Conservation (phyloP, 139 green algal genomes). For the Coelastrella sp. region DNA sequence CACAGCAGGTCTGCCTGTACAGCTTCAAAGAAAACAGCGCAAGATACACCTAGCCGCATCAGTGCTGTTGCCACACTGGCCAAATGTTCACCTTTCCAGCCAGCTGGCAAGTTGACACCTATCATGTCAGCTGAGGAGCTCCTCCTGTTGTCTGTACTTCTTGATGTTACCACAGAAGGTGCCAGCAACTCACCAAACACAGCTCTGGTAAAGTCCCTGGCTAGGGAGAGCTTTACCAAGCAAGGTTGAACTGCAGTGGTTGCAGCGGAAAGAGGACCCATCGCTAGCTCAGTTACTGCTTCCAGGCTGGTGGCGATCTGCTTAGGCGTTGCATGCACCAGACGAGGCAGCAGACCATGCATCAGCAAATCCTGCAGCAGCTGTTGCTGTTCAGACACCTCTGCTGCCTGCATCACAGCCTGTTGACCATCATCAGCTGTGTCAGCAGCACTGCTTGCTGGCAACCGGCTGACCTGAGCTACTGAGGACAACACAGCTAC, state of each 20-base stretch:
- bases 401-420: not conserved
- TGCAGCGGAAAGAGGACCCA: not conserved
- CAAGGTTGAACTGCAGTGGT: not conserved
- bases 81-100: slow-evolving; percentile 38
- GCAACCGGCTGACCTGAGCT: slow-evolving; percentile 10
- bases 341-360: slow-evolving; percentile 9
- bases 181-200: not conserved
- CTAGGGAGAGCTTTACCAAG: not conserved
- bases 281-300: slow-evolving; percentile 9
- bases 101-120: not conserved
- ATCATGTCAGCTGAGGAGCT: not conserved
- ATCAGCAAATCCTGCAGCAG: slow-evolving; percentile 38
- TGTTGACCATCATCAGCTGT: not conserved
- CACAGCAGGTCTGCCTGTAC: slow-evolving; percentile 17
- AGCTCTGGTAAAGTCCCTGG: slow-evolving; percentile 9
- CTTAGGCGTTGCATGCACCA: slow-evolving; percentile 3
- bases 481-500: slow-evolving; percentile 8
- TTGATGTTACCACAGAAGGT: not conserved
- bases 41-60: not conserved
- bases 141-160: not conserved
- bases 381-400: not conserved
- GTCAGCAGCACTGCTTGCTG: no score
- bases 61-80: not conserved
- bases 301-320: not conserved
- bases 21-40: slow-evolving; percentile 2